Base-by-base conservation (phyloP, 768 basidiomycete genomes). In the Plicaturopsis crispa region DNA sequence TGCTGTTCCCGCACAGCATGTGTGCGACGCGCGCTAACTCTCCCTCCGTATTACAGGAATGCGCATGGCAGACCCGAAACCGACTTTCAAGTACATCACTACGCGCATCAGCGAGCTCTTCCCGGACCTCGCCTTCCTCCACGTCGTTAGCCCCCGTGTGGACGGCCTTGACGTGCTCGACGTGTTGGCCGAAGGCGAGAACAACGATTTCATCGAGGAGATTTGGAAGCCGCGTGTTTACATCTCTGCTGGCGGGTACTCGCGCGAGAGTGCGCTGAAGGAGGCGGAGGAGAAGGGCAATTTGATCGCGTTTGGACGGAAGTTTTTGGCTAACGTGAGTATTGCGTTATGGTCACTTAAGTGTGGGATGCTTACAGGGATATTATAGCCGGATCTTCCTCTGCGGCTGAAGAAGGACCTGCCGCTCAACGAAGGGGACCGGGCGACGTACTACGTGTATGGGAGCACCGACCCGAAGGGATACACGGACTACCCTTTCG, bases 111-210 rank as follows among this genome's bases (percentile, higher is more conserved):
- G 18, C 14, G 4, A 32, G 17, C 44, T 43, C n/a, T 40, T 46
- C 35, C 60, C 58, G 18, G 43, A 54, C 16, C 48, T 69, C 21
- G 67, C 64, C 5, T 71, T 70, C 53, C 40, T 70, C 5, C 66
- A 69, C 38, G 41, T 58, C n/a, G 46, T 51, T 18, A 57, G 65
- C 40, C 41, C 61, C 6, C 42, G 39, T 16, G 13, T 43, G 4
- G 11, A 5, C 6, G 47, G 41, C 1, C 4, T 2, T 12, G 49
- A 52, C 18, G 31, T 5, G 33, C 4, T 3, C 3, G 6, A 17
- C 3, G 22, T 11, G 0, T 11, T 16, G 13, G 16, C 18, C 7
- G 30, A 12, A 1, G 33, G 35, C 10, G 47, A 56, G 18, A 38
- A 37, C 4, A 54, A 56, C 24, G 51, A 55, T 23, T 49, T 55